Evolutionary conservation across 2,329 filamentous ascomycete species (phyloP), one percentile per base, ranked within the genome.

Genomic region (Cladosporium oxysporum): DNA sequence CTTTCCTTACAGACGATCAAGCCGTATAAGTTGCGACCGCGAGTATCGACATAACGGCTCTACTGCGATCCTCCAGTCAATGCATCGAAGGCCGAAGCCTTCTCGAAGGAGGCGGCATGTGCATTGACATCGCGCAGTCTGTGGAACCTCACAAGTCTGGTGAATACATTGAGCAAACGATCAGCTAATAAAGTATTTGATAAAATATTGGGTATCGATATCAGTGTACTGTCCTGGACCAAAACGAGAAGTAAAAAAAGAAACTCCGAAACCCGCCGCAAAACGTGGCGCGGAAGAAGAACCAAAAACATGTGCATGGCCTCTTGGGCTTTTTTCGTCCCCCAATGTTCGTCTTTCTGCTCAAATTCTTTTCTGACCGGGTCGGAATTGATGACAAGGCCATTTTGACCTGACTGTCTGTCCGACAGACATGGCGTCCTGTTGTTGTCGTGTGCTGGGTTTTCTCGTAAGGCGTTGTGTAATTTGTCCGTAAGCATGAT

Each of bases 381-480:
- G 35, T 18, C 35, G 5, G 18, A 41, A 18, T 41, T 41, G 35
- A 41, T 41, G 33, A 16, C 35, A 41, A 41, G 35, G 35, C 35
- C 35, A 6, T 18, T 41, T 41, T 18, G 35, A 16, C 35, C 16
- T 16, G 16, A 41, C 35, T 41, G 35, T 18, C 16, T 7, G 35
- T 41, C 14, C 35, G 16, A 18, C 16, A 18, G 16, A 41, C 16
- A 16, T 18, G 35, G 14, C 7, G 3, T 35, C 49, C 26, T 31
- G 11, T 12, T n/a, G 28, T 53, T 18, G 28, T 37, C 5, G 29
- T 37, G 37, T 58, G 53, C 53, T 57, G 29, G 33, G 33, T 4
- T 41, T 58, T 37, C 26, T 61, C 41, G n/a, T 61, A 31, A 52
- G 29, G 37, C 21, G 35, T 59, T 23, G 57, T 59, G 31, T 26